Evolutionary conservation across 2,329 filamentous ascomycete species (phyloP).

Genomic region (Macroventuria anomochaeta): DNA sequence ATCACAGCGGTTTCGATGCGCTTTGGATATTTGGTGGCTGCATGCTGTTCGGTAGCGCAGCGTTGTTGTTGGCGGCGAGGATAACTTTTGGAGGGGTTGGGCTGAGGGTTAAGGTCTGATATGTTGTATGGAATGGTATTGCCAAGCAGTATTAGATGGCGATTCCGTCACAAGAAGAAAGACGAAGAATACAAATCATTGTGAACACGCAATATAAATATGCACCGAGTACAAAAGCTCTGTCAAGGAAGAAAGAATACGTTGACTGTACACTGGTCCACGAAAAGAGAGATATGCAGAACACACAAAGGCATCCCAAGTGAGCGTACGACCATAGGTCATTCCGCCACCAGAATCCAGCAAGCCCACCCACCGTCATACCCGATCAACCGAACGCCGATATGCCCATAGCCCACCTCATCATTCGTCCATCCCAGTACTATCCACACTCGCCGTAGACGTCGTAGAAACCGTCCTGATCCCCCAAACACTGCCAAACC

Average conservation of each 20-base stretch:
- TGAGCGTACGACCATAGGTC: slow-evolving; percentile 10
- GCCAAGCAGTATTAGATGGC: too few relatives aligned
- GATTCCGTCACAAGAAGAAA: too few relatives aligned
- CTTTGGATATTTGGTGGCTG: slow-evolving; percentile 55
- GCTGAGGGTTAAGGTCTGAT: slow-evolving; percentile 34
- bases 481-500: slow-evolving; percentile 5
- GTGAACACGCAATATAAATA: too few relatives aligned
- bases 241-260: background rate
- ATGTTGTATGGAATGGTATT: too few relatives aligned
- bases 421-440: slow-evolving; percentile 6
- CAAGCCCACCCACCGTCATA: background rate
- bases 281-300: background rate
- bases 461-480: slow-evolving; percentile 9
- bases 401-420: background rate
- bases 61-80: slow-evolving; percentile 29
- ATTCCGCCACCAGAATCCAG: background rate
- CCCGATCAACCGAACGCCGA: slow-evolving; percentile 3
- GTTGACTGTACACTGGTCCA: background rate
- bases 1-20: slow-evolving; percentile 50
- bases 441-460: slow-evolving; percentile 3
- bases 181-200: too few relatives aligned
- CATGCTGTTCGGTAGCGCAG: slow-evolving; percentile 34
- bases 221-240: too few relatives aligned
- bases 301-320: background rate
- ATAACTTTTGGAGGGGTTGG: slow-evolving; percentile 35